Conservation (phyloP, 2,329 filamentous ascomycete genomes). For the Sclerotinia subarctica region DNA sequence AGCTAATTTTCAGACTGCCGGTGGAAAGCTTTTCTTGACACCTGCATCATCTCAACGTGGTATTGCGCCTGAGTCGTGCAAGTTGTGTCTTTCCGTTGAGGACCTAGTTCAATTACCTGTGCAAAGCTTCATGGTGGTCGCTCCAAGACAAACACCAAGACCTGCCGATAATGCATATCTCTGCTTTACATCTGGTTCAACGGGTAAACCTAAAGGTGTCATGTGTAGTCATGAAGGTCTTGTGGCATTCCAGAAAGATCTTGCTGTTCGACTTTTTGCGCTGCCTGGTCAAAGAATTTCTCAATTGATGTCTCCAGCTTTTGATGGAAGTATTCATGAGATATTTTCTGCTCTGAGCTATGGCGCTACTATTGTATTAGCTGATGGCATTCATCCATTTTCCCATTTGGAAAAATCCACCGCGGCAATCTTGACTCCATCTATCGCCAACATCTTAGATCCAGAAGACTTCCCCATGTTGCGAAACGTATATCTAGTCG, state of each 20-base stretch:
- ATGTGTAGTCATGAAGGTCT: conserved; percentile 40
- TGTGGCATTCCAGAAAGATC: conserved; percentile 40
- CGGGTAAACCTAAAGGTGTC: conserved; percentile 45
- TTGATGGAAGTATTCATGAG: conserved; percentile 45
- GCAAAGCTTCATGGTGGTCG: not conserved
- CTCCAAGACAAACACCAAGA: not conserved
- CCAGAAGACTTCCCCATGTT: conserved; percentile 13
- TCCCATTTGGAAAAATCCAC: conserved; percentile 19
- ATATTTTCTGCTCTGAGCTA: conserved; percentile 27
- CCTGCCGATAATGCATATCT: conserved; percentile 39
- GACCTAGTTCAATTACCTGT: conserved; percentile 15
- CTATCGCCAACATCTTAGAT: conserved; percentile 14
- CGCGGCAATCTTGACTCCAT: conserved; percentile 18
- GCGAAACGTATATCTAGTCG: conserved; percentile 40
- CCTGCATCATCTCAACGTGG: conserved; percentile 10
- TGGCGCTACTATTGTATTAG: conserved; percentile 2
- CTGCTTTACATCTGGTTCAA: conserved; percentile 46
- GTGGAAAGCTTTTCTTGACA: conserved; percentile 35
- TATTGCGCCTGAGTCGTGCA: conserved; percentile 21
- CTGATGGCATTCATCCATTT: not conserved
- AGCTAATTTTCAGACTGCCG: conserved; percentile 30
- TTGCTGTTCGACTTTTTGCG: conserved; percentile 39
- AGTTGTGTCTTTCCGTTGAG: conserved; percentile 16
- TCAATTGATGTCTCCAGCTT: conserved; percentile 44
- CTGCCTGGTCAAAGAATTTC: conserved; percentile 39